Base-by-base conservation (phyloP, 1,284 basidiomycete genomes). In the Heimioporus retisporus region DNA sequence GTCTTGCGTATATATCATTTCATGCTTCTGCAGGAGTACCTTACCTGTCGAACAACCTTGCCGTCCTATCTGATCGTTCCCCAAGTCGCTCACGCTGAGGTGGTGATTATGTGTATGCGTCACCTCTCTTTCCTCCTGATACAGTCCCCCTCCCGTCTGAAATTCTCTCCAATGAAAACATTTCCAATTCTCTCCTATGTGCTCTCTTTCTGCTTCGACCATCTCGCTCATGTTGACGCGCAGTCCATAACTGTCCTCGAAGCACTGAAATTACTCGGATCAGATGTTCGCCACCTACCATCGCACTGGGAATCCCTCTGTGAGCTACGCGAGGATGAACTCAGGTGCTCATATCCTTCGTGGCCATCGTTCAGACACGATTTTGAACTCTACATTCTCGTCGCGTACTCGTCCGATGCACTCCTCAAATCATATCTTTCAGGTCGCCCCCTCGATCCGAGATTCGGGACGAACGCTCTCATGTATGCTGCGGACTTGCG, bases 221-320 rank as follows among this genome's bases (percentile, higher is more conserved):
- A 65, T 28, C 51, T 65, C 18, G 56, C 56, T 11, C 51, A 65
- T 46, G 57, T 62, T 10, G 23, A 59, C 23, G 43, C 44, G 10
- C 56, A 23, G 16, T 65, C 60, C 6, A 23, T 23, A 31, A 25
- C 8, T 14, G 15, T 55, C 15, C 18, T 63, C 4, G 31, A 43
- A 11, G 51, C 60, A 35, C 51, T 63, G 18, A 14, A 55, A 10
- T 21, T 23, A 13, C 53, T 65, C 6, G 60, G 44, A 25, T 59
- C n/a, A 14, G 56, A 50, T 16, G 44, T 65, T 43, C 64, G 40
- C 21, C 50, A 31, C 18, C 54, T 58, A 48, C 55, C 64, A 25
- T 61, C 55, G 11, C 48, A 61, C 25, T 65, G 64, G 64, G 50
- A 61, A 11, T 40, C 21, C 14, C 55, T 65, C 19, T 62, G 60